Conservation (phyloP, 306 rosid species). For the Inga leiocalycina region DNA sequence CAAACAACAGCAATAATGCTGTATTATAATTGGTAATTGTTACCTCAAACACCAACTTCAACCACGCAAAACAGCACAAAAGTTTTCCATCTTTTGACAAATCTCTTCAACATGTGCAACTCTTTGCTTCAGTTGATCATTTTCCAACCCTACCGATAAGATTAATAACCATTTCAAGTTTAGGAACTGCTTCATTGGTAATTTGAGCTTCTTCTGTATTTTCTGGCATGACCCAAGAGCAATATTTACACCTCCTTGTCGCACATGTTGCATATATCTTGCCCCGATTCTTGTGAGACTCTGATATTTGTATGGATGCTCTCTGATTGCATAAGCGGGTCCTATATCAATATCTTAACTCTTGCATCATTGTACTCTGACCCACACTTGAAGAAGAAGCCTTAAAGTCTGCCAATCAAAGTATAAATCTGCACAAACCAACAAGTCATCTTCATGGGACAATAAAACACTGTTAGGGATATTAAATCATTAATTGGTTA, state of each 20-base stretch:
- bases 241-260: neutral
- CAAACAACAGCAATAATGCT: no score
- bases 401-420: neutral
- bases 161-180: neutral
- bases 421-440: neutral
- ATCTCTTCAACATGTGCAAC: neutral
- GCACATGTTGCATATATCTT: neutral
- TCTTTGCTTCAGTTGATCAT: neutral
- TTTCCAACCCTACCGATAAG: neutral
- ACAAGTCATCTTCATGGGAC: neutral
- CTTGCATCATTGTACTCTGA: no score
- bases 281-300: neutral
- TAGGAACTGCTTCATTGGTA: neutral
- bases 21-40: no score
- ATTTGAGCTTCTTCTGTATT: neutral
- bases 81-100: neutral
- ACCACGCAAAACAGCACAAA: no score
- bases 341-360: neutral
- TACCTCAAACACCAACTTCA: no score
- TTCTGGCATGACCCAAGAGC: neutral
- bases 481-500: no score
- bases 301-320: neutral
- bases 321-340: neutral
- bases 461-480: no score
- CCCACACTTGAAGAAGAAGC: no score